Base-by-base conservation (phyloP, 2,329 filamentous ascomycete species). In the Leptographium galeiforme region DNA sequence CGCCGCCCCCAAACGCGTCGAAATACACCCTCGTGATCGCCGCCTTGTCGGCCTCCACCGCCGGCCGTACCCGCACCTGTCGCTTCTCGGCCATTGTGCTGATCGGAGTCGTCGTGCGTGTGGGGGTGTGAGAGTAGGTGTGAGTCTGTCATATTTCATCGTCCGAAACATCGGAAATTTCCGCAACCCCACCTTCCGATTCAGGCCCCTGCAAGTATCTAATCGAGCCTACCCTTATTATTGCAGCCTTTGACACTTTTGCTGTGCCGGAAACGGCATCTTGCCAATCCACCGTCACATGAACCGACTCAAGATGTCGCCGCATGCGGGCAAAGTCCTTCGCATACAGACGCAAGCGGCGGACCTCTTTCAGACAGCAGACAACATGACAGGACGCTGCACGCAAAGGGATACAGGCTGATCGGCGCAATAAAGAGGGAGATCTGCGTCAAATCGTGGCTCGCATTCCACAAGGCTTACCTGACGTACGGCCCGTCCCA, bases 11-110 rank as follows among this genome's bases (percentile, higher is more conserved):
- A 48, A 64, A 64, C 8, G 61, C 62, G 7, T 45, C 55, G 14
- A 51, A 57, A 47, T 62, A n/a, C 36, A 63, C 57, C 25, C 56
- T 55, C 14, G 50, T 38, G 8, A 63, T 55, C n/a, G 50, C 49
- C 1, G 52, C 52, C 10, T 50, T 19, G 38, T 64, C 63, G 13
- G 58, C 60, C 19, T 46, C 53, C 3, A 44, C 56, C 18, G 58
- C 62, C 14, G 53, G 55, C 13, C 63, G 62, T 47, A 63, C 45
- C 13, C 58, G 57, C 39, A 64, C 51, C 19, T 53, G 57, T 11
- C 14, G 13, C 6, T 14, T 39, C 13, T 16, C 11, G 1, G 50
- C 8, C 38, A 43, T 43, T 18, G 41, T 36, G 25, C 14, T 13
- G 36, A 5, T n/a, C 11, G n/a, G 8, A 11, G 18, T 47, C 32